phyloP scores from a whole-genome alignment of 345 rosid genomes.

The Erysimum cheiranthoides region DNA sequence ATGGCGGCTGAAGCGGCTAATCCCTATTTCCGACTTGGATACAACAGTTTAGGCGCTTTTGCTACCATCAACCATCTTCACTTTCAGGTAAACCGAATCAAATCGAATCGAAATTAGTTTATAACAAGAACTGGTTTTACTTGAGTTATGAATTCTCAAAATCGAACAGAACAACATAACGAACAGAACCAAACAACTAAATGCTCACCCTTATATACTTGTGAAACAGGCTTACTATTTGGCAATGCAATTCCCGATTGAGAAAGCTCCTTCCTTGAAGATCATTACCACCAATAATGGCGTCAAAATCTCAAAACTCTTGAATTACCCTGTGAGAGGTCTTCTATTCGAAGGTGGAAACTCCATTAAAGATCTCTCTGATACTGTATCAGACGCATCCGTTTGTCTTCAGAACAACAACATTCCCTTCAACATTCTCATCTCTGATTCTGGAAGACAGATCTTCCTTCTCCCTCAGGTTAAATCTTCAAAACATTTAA shows the following conservation, averaged over 20 bases:
- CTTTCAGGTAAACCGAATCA: conserved; percentile 69
- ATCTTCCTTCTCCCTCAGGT: conserved; percentile 93
- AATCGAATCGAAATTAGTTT: background rate
- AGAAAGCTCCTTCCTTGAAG: conserved; percentile 76
- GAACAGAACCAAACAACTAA: background rate
- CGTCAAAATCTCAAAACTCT: conserved; percentile 69
- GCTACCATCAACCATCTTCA: conserved; percentile 99
- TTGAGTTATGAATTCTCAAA: background rate
- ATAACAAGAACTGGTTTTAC: background rate
- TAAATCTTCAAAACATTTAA: conserved; percentile 15
- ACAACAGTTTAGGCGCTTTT: conserved; percentile 98
- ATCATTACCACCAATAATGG: conserved; percentile 53
- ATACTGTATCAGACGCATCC: conserved; percentile 70
- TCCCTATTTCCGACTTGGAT: conserved; percentile 87
- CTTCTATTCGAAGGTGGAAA: conserved; percentile 86
- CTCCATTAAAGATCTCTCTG: conserved; percentile 59
- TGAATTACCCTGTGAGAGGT: conserved; percentile 84
- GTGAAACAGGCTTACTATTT: conserved; percentile 80
- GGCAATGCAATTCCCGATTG: conserved; percentile 80
- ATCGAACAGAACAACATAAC: background rate
- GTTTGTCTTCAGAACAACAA: conserved; percentile 91
- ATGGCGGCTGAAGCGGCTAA: conserved; percentile 87
- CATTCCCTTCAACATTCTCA: conserved; percentile 84
- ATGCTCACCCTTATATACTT: background rate
- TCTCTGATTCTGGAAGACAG: conserved; percentile 79